Conservation (phyloP, 2,329 filamentous ascomycete species). For the Aureobasidium sp. region DNA sequence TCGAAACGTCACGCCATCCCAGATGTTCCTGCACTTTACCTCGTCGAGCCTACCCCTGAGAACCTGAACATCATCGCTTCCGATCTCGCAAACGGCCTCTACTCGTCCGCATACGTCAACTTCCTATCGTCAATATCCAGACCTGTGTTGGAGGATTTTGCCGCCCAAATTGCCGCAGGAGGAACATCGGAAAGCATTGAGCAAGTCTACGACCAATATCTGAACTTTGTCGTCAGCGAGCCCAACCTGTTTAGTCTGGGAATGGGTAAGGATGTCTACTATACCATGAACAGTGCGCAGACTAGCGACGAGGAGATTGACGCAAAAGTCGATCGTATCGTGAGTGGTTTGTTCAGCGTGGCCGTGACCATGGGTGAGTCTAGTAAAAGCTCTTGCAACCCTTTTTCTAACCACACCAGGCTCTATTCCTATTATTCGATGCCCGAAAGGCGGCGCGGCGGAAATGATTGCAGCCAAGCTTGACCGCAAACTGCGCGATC, state of each 20-base stretch:
- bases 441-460: conserved; percentile 84
- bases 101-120: conserved; percentile 92
- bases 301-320: conserved; percentile 89
- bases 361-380: conserved; percentile 91
- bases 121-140: conserved; percentile 91
- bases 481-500: conserved; percentile 90
- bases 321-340: conserved; percentile 78
- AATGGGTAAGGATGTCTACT: conserved; percentile 89
- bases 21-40: conserved; percentile 91
- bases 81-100: conserved; percentile 80
- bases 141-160: conserved; percentile 89
- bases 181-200: conserved; percentile 84
- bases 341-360: conserved; percentile 94
- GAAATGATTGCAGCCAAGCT: conserved; percentile 92
- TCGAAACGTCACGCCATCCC: conserved; percentile 82
- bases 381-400: not conserved
- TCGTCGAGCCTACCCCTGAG: conserved; percentile 78
- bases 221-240: conserved; percentile 95
- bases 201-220: conserved; percentile 91
- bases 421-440: conserved; percentile 90
- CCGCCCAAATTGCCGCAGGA: conserved; percentile 73
- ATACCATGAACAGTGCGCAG: conserved; percentile 88
- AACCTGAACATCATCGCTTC: conserved; percentile 78
- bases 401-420: conserved; percentile 33
- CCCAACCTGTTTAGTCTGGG: conserved; percentile 92